These are phyloP conservation scores for Pulveroboletus sp. DNA, from an alignment of 768 basidiomycete genomes.

Conservation along the genomic window DNA sequence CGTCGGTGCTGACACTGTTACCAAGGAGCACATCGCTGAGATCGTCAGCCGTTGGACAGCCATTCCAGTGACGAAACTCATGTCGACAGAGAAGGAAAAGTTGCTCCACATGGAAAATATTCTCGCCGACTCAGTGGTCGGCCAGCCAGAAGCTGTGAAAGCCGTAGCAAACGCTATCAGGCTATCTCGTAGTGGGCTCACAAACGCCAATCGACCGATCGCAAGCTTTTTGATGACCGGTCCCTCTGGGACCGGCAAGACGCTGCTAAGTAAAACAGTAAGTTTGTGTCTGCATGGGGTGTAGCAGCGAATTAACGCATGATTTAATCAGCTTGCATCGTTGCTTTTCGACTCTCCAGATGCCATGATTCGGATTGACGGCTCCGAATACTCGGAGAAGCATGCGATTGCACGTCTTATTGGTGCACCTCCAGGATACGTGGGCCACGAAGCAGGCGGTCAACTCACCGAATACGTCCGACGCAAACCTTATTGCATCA, in stretches of 20 bases:
- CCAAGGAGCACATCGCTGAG: constrained; percentile 87
- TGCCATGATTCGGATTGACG: constrained; percentile 90
- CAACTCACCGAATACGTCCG: constrained; percentile 93
- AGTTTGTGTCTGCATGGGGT: constrained; percentile 24
- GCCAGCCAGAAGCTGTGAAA: constrained; percentile 87
- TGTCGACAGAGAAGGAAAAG: constrained; percentile 91
- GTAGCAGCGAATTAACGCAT: not conserved
- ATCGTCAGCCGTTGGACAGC: constrained; percentile 93
- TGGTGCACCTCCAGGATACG: constrained; percentile 78
- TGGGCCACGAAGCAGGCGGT: constrained; percentile 86
- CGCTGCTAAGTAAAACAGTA: constrained; percentile 84
- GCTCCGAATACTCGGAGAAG: constrained; percentile 87
- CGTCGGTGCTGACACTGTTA: constrained; percentile 64
- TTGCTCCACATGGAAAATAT: constrained; percentile 82
- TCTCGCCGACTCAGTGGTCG: constrained; percentile 72
- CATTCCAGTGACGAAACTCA: constrained; percentile 82
- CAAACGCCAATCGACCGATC: constrained; percentile 81
- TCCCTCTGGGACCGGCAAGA: constrained; percentile 91
- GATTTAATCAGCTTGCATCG: constrained; percentile 63
- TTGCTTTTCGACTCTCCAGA: constrained; percentile 88
- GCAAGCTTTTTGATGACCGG: constrained; percentile 92
- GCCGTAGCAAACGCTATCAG: constrained; percentile 93
- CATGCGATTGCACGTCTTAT: constrained; percentile 72
- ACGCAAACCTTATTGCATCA: constrained; percentile 84
- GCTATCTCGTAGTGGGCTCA: constrained; percentile 89